A percentile compares a stretch with the other conserved stretches of the same genome.
phyloP scores from a whole-genome alignment of 2,329 filamentous ascomycete species.

The Ambrosiella xylebori region DNA sequence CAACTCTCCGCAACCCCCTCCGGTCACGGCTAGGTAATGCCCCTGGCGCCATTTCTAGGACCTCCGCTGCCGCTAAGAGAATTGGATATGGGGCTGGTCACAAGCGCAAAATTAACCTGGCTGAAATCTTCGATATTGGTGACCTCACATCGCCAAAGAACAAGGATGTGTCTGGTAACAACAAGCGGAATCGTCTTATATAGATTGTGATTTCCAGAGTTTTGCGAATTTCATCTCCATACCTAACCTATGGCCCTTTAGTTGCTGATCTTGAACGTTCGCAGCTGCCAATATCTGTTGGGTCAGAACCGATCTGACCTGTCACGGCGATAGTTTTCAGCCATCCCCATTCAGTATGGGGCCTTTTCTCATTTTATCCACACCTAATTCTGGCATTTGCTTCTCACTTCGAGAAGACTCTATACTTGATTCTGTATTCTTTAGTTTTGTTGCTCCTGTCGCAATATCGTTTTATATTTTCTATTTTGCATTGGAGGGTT shows the following conservation, averaged over 20 bases:
- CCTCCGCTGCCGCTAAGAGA: constrained; percentile 18
- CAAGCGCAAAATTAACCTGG: constrained; percentile 56
- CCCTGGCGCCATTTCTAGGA: constrained; percentile 13
- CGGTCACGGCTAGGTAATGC: constrained; percentile 3
- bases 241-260: background rate
- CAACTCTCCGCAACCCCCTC: constrained; percentile 5
- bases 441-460: too few species aligned
- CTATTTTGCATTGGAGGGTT: too few species aligned
- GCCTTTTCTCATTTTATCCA: too few species aligned
- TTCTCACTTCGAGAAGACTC: too few species aligned
- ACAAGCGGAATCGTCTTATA: constrained; percentile 34
- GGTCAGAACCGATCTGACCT: too few species aligned
- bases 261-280: too few species aligned
- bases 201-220: constrained; percentile 15
- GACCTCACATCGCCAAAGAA: constrained; percentile 48
- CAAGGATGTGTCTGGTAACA: constrained; percentile 39
- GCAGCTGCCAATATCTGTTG: too few species aligned
- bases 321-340: too few species aligned
- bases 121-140: constrained; percentile 58
- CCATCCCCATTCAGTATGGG: too few species aligned
- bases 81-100: constrained; percentile 49
- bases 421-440: too few species aligned
- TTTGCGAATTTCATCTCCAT: background rate
- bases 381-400: too few species aligned
- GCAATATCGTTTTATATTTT: too few species aligned